Evolutionary conservation across 2,329 filamentous ascomycete genomes (phyloP).

Genomic region (Colletotrichum melonis): DNA sequence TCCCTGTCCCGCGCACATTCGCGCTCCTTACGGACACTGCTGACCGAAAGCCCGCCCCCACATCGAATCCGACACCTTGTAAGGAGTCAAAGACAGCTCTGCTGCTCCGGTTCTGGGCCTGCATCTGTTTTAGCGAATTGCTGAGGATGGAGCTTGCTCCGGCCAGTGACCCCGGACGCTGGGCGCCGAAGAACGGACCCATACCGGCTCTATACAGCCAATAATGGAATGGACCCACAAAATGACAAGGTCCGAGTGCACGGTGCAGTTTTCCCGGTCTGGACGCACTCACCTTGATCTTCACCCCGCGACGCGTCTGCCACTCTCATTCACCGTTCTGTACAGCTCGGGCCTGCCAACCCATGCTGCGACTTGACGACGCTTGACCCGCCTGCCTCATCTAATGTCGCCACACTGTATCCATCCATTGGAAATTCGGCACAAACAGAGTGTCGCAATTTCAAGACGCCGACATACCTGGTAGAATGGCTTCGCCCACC

Average conservation of each 20-base stretch:
- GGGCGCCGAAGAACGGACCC: conserved; percentile 1
- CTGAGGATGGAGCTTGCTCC: not conserved
- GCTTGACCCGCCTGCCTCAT: not conserved
- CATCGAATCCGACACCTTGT: not conserved
- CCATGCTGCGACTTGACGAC: not conserved
- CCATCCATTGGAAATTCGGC: not conserved
- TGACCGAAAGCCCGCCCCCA: conserved; percentile 20
- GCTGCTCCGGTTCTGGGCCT: not conserved
- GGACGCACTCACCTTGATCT: conserved; percentile 24
- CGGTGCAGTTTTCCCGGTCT: conserved; percentile 13
- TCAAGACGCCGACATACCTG: not conserved
- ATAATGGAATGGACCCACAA: not conserved
- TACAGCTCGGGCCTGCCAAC: not conserved
- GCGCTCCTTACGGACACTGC: not conserved
- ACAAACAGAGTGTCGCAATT: not conserved
- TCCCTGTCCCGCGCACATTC: not conserved
- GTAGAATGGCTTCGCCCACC: conserved; percentile 16
- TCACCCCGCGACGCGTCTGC: conserved; percentile 27
- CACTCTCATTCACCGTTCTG: not conserved
- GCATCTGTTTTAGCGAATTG: not conserved
- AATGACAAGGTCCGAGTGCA: conserved; percentile 2
- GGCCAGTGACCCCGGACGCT: conserved; percentile 8
- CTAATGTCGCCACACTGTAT: not conserved
- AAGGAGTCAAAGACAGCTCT: too few species aligned
- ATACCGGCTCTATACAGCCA: not conserved